Percentiles rank a stretch among this genome's conserved stretches.
Conservation (phyloP, 345 rosid genomes). For the Euphorbia peplus region DNA sequence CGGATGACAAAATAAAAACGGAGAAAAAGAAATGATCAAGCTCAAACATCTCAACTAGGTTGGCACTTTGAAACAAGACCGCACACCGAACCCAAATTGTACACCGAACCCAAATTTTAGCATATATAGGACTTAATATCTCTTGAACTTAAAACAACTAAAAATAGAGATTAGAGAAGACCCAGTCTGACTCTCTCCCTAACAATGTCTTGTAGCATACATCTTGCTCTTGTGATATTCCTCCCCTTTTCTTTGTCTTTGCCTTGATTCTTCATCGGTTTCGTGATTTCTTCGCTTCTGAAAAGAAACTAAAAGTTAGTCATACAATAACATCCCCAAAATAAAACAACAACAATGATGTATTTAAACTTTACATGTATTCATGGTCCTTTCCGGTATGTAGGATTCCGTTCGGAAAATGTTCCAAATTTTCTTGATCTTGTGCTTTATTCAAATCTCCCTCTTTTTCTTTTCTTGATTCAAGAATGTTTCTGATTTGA, state of each 20-base stretch:
- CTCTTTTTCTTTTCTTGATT: constrained; percentile 48
- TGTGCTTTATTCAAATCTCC: constrained; percentile 52
- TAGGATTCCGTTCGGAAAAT: constrained; percentile 1
- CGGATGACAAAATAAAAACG: too few species aligned
- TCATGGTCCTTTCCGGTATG: neutral
- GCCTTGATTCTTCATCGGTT: neutral
- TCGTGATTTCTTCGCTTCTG: neutral
- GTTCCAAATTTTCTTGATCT: constrained; percentile 50
- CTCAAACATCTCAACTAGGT: too few species aligned
- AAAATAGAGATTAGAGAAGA: too few species aligned
- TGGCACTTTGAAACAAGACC: too few species aligned
- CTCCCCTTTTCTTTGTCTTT: neutral
- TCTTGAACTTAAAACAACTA: too few species aligned
- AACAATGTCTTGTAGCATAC: neutral
- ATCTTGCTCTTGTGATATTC: too few species aligned
- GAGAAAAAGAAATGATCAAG: too few species aligned
- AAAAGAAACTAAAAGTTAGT: too few species aligned
- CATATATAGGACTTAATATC: too few species aligned
- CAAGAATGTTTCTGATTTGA: constrained; percentile 38
- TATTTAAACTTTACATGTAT: neutral
- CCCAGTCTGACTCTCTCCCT: neutral
- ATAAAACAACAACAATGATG: neutral
- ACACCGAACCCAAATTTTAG: too few species aligned
- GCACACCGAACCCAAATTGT: too few species aligned
- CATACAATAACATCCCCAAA: too few species aligned